phyloP scores from a whole-genome alignment of 176 grass and related monocot genomes.

The Carex littledalei region DNA sequence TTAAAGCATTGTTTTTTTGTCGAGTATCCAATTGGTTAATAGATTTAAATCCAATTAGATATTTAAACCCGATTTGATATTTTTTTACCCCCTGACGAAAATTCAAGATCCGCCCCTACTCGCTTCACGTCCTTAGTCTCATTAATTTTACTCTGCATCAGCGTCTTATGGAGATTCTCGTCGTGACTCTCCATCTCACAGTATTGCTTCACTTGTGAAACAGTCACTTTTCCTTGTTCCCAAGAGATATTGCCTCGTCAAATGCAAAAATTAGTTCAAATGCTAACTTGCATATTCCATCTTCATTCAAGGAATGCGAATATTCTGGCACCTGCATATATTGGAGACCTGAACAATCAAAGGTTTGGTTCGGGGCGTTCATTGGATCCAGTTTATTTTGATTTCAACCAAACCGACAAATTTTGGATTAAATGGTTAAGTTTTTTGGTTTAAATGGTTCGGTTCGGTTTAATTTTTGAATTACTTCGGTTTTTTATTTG shows the following conservation, averaged over 20 bases:
- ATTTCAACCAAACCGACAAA: too few relatives aligned
- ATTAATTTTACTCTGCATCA: slow-evolving; percentile 80
- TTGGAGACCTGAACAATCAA: not conserved
- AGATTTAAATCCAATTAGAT: too few relatives aligned
- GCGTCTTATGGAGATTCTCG: slow-evolving; percentile 68
- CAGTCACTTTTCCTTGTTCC: slow-evolving; percentile 80
- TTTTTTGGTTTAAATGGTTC: too few relatives aligned
- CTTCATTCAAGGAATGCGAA: slow-evolving; percentile 69
- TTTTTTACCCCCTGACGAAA: too few relatives aligned
- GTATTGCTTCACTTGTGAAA: slow-evolving; percentile 85
- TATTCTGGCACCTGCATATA: slow-evolving; percentile 67
- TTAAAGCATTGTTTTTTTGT: too few relatives aligned
- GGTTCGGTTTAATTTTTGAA: too few relatives aligned
- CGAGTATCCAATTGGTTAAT: too few relatives aligned
- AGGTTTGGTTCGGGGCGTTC: not conserved
- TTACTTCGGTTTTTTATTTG: too few relatives aligned
- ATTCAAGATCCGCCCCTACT: too few relatives aligned
- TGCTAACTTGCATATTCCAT: slow-evolving; percentile 52
- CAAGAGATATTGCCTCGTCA: slow-evolving; percentile 77
- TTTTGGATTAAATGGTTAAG: too few relatives aligned
- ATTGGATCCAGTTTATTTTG: too few relatives aligned
- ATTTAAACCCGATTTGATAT: too few relatives aligned
- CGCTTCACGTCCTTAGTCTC: slow-evolving; percentile 63
- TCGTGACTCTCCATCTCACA: slow-evolving; percentile 91
- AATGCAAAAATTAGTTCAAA: slow-evolving; percentile 92